Percentiles rank a stretch among this genome's conserved stretches.
These are phyloP conservation scores for Phytophthora foliorum DNA, from an alignment of 352 stramenopile genomes.

Conservation along the genomic window DNA sequence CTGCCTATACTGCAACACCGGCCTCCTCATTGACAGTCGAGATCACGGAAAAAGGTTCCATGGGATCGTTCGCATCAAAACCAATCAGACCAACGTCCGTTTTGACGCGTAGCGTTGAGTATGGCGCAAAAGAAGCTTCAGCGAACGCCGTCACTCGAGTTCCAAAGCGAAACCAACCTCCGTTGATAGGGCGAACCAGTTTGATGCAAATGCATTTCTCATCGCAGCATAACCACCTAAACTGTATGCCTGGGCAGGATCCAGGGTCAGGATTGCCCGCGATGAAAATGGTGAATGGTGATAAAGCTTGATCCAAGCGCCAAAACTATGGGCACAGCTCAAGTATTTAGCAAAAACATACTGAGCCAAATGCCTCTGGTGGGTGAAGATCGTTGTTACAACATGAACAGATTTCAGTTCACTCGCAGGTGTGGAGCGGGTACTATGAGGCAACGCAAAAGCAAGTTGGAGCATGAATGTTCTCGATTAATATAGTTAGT, in stretches of 20 bases:
- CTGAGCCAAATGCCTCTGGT: no score
- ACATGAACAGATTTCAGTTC: no score
- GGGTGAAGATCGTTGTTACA: no score
- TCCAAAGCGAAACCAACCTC: constrained; percentile 13
- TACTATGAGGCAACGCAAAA: background rate
- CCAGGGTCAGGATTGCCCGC: no score
- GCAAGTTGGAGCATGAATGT: background rate
- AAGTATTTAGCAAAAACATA: no score
- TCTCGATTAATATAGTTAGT: background rate
- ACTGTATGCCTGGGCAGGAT: no score
- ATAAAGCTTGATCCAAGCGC: background rate
- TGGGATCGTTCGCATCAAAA: constrained; percentile 14
- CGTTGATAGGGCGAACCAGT: no score
- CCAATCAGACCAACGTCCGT: constrained; percentile 6
- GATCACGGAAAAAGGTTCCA: constrained; percentile 18
- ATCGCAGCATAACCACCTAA: background rate
- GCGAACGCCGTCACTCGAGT: constrained; percentile 1
- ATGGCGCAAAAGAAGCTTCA: constrained; percentile 16
- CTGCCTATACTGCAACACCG: constrained; percentile 24
- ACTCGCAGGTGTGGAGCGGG: no score
- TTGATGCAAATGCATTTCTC: background rate
- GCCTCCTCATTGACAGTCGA: constrained; percentile 6
- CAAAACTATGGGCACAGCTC: no score
- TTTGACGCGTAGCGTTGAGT: constrained; percentile 8
- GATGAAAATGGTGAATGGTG: no score